Conservation (phyloP, 805 yeast genomes). For the Sugiyamaella marilandica region DNA sequence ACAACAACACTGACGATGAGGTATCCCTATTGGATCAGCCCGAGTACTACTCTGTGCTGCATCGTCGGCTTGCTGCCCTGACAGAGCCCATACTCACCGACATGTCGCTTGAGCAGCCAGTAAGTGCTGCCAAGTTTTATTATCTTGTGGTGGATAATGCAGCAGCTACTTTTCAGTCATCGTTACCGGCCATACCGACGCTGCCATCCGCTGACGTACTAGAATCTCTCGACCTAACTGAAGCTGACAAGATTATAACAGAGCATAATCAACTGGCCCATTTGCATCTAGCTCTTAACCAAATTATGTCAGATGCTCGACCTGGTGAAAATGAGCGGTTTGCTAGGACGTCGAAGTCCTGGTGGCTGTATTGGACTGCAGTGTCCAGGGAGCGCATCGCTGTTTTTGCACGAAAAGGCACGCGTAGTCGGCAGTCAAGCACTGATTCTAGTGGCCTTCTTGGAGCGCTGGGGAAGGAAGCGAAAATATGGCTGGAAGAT, state of each 20-base stretch:
- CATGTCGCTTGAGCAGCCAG: constrained; percentile 5
- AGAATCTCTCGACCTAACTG: constrained; percentile 12
- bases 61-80: constrained; percentile 24
- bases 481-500: constrained; percentile 26
- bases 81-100: constrained; percentile 25
- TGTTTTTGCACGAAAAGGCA: constrained; percentile 25
- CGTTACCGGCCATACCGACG: constrained; percentile 22
- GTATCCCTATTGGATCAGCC: background rate
- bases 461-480: constrained; percentile 26
- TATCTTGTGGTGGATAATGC: constrained; percentile 20
- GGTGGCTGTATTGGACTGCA: constrained; percentile 29
- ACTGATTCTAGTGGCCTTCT: constrained; percentile 19
- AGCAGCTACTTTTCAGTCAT: constrained; percentile 16
- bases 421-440: constrained; percentile 8
- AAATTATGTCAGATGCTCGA: constrained; percentile 7
- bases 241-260: constrained; percentile 10
- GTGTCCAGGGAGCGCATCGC: constrained; percentile 20
- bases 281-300: constrained; percentile 18
- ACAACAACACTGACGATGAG: background rate
- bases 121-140: constrained; percentile 16
- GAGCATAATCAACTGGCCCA: constrained; percentile 20
- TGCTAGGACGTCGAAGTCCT: constrained; percentile 21
- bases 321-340: constrained; percentile 20
- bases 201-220: constrained; percentile 14
- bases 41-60: constrained; percentile 18